Percentiles rank a stretch among this genome's conserved stretches.
phyloP scores from a whole-genome alignment of 176 grass and related monocot species.

The Dendrocalamus sinicus region DNA sequence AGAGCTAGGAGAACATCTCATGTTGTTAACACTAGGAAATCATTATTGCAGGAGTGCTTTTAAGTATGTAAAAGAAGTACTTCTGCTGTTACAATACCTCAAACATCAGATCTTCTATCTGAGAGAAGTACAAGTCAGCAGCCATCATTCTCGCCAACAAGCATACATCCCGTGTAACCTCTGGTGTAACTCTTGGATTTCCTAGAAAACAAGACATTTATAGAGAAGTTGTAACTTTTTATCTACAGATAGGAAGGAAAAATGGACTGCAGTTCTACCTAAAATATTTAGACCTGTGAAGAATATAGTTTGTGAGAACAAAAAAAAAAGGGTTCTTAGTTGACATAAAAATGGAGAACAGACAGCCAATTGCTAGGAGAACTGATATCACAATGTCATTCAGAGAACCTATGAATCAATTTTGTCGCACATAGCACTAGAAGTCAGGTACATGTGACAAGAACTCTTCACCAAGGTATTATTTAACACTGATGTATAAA shows the following conservation, averaged over 20 bases:
- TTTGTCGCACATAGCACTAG: neutral
- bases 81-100: conserved; percentile 59
- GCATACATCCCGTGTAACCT: conserved; percentile 98
- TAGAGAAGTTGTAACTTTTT: conserved; percentile 10
- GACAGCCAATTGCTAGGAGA: neutral
- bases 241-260: neutral
- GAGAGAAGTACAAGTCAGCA: conserved; percentile 91
- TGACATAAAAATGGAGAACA: neutral
- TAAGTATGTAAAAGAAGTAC: neutral
- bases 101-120: conserved; percentile 99
- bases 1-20: conserved; percentile 69
- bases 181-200: conserved; percentile 96
- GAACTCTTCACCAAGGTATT: neutral
- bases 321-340: neutral
- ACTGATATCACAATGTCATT: neutral
- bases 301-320: neutral
- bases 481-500: conserved; percentile 22
- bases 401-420: neutral
- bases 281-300: neutral
- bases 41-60: conserved; percentile 1
- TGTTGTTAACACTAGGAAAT: conserved; percentile 21
- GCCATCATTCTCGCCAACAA: conserved; percentile 98
- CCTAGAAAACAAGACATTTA: conserved; percentile 60
- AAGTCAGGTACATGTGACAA: neutral
- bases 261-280: neutral